These are phyloP conservation scores for Nepenthes mirabilis DNA, from an alignment of 148 eudicot genomes.

Conservation along the genomic window DNA sequence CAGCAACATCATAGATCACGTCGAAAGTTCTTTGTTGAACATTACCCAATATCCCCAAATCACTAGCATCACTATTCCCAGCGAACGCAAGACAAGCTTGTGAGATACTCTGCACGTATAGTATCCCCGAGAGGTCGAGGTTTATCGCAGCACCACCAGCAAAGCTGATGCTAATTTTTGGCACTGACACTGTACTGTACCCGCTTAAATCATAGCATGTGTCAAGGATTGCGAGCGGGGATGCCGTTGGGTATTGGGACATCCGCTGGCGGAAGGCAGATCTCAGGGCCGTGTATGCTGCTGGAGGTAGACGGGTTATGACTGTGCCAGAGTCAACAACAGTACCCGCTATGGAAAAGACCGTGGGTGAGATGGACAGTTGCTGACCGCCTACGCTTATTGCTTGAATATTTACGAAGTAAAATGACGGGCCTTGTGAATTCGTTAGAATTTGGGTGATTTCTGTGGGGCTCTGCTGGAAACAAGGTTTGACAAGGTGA, in stretches of 20 bases:
- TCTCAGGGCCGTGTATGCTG: slow-evolving; percentile 40
- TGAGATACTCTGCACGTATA: slow-evolving; percentile 11
- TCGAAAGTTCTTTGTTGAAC: slow-evolving; percentile 54
- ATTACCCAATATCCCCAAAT: slow-evolving; percentile 46
- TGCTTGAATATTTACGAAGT: slow-evolving; percentile 31
- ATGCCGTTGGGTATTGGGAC: slow-evolving; percentile 34
- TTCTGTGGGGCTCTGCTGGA: slow-evolving; percentile 13
- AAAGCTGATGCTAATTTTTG: slow-evolving; percentile 36
- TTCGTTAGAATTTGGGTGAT: slow-evolving; percentile 34
- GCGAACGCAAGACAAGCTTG: slow-evolving; percentile 68
- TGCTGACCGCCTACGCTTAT: slow-evolving; percentile 35
- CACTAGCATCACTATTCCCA: slow-evolving; percentile 24
- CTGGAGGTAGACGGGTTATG: slow-evolving; percentile 50
- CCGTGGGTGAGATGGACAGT: slow-evolving; percentile 34
- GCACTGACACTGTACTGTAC: slow-evolving; percentile 24
- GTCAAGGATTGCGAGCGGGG: slow-evolving; percentile 42
- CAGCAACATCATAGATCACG: slow-evolving; percentile 62
- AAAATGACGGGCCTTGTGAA: slow-evolving; percentile 32
- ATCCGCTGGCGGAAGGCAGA: slow-evolving; percentile 33
- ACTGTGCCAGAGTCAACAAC: slow-evolving; percentile 81
- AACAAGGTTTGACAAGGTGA: background rate
- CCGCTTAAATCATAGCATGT: slow-evolving; percentile 53
- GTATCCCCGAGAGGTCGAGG: slow-evolving; percentile 26
- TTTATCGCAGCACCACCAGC: slow-evolving; percentile 30
- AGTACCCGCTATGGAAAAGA: slow-evolving; percentile 35